Percentiles rank a stretch among this genome's conserved stretches.
Evolutionary conservation across 441 rosid species (phyloP).

Genomic region (Mallotus repandus): DNA sequence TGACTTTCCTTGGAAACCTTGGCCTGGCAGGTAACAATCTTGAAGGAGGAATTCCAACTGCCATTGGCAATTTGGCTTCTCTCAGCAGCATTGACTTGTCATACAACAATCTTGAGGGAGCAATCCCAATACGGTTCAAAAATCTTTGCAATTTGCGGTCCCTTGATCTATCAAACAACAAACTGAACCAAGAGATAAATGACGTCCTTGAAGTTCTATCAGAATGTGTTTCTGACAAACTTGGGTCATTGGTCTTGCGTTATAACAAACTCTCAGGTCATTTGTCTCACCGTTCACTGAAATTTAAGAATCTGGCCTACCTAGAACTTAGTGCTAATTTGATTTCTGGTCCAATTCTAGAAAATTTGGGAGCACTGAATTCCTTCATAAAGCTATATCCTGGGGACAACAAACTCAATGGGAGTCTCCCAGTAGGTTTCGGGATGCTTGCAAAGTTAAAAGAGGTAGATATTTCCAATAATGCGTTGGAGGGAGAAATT

Average conservation of each 20-base stretch:
- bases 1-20: too few species aligned
- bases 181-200: neutral
- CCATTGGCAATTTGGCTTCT: neutral
- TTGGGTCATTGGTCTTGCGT: neutral
- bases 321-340: neutral
- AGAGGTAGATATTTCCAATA: neutral
- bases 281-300: neutral
- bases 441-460: neutral
- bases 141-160: neutral
- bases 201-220: neutral
- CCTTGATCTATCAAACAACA: neutral
- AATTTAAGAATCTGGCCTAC: neutral
- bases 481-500: constrained; percentile 9
- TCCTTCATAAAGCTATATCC: neutral
- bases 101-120: neutral
- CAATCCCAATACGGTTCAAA: neutral
- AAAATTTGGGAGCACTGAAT: neutral
- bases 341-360: neutral
- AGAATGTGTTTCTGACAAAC: neutral
- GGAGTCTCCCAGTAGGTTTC: too few species aligned
- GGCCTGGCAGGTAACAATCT: too few species aligned
- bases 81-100: neutral
- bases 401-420: too few species aligned
- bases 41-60: neutral
- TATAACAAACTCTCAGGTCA: neutral